Percentiles rank a stretch among this genome's conserved stretches.
Conservation (phyloP, 345 rosid species). For the Gossypium australe region DNA sequence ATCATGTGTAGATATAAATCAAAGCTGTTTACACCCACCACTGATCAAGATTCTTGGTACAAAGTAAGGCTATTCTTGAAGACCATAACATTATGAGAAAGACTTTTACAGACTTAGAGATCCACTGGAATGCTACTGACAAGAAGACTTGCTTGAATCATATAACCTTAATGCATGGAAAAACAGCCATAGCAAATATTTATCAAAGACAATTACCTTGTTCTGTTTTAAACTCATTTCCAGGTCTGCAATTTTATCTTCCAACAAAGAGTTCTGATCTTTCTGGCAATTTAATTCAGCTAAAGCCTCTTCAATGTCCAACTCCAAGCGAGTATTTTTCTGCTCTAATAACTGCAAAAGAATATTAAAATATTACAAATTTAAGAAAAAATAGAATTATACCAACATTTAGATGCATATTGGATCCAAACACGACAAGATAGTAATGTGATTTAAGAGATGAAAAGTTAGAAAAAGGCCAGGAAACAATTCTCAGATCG, state of each 20-base stretch:
- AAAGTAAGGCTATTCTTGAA: neutral
- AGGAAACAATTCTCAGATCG: neutral
- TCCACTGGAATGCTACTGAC: neutral
- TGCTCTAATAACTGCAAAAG: slow-evolving; percentile 59
- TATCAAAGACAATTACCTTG: slow-evolving; percentile 42
- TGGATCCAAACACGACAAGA: neutral
- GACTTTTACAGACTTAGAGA: neutral
- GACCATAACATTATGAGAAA: neutral
- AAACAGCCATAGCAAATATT: neutral
- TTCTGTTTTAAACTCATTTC: slow-evolving; percentile 43
- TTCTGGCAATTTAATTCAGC: slow-evolving; percentile 52
- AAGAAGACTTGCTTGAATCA: neutral
- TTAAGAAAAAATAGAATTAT: neutral
- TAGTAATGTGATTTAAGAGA: neutral
- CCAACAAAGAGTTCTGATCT: slow-evolving; percentile 45
- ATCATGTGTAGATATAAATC: neutral
- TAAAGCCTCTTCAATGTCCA: slow-evolving; percentile 43
- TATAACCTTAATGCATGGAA: neutral
- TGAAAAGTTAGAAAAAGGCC: neutral
- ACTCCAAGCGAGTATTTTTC: slow-evolving; percentile 54
- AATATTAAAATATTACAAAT: slow-evolving; percentile 6
- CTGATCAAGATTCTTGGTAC: neutral
- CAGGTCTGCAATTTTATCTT: slow-evolving; percentile 42
- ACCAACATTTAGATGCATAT: neutral
- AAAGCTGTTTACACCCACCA: neutral